A percentile compares a stretch with the other conserved stretches of the same genome.
Evolutionary conservation across 306 rosid species (phyloP).

Genomic region (Neltuma alba): DNA sequence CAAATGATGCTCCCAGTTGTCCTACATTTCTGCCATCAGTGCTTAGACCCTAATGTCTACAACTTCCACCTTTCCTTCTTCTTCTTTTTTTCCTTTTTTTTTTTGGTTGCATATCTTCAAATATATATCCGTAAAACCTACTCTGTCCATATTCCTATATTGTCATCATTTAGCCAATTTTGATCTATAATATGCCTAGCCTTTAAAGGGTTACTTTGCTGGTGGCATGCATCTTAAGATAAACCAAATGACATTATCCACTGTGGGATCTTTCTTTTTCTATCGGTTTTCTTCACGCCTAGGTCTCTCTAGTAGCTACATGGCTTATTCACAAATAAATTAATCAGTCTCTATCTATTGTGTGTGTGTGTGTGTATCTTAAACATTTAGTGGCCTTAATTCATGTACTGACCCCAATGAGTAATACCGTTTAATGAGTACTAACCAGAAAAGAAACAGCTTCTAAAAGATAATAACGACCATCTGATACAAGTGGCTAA

Average conservation of each 20-base stretch:
- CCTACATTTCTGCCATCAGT: constrained; percentile 15
- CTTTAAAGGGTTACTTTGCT: neutral
- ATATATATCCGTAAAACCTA: constrained; percentile 23
- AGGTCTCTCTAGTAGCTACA: constrained; percentile 15
- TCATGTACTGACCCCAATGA: neutral
- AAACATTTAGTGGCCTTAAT: neutral
- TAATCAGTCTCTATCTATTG: constrained; percentile 23
- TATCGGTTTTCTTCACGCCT: neutral
- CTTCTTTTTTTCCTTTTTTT: neutral
- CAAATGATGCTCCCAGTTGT: neutral
- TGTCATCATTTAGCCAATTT: constrained; percentile 17
- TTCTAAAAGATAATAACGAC: neutral
- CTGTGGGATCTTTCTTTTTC: neutral
- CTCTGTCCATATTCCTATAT: neutral
- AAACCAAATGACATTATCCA: neutral
- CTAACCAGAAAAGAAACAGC: neutral
- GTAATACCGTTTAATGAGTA: neutral
- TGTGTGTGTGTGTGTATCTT: too few species aligned
- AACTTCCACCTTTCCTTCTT: neutral
- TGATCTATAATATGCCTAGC: constrained; percentile 17
- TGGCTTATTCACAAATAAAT: constrained; percentile 15
- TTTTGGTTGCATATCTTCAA: constrained; percentile 12
- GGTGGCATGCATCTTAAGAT: neutral
- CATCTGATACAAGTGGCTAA: neutral
- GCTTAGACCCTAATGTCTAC: constrained; percentile 8